phyloP scores from a whole-genome alignment of 2,329 filamentous ascomycete genomes.

The Alternaria solani region DNA sequence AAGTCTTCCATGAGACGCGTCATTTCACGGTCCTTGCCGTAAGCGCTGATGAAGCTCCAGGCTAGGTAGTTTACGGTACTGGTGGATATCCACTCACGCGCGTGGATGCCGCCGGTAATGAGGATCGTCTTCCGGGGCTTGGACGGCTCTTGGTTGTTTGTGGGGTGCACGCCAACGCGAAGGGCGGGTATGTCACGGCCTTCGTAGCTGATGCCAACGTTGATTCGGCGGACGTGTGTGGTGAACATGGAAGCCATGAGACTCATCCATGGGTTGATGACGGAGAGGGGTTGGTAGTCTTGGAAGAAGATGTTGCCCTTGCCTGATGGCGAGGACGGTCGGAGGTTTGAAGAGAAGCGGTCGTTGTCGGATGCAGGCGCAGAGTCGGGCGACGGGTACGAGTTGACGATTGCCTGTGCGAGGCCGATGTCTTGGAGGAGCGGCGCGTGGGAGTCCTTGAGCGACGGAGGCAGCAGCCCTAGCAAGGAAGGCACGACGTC shows the following conservation, averaged over 20 bases:
- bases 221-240: conserved; percentile 75
- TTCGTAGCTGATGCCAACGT: conserved; percentile 85
- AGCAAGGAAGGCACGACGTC: conserved; percentile 81
- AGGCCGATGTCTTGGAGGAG: conserved; percentile 77
- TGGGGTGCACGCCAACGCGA: conserved; percentile 71
- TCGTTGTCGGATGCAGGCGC: conserved; percentile 38
- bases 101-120: conserved; percentile 86
- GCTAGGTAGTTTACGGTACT: conserved; percentile 91
- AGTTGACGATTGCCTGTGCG: conserved; percentile 76
- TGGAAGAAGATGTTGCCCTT: conserved; percentile 80
- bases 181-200: conserved; percentile 86
- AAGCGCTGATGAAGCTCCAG: conserved; percentile 84
- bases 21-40: conserved; percentile 74
- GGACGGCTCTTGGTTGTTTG: conserved; percentile 56
- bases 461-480: conserved; percentile 75
- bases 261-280: conserved; percentile 90
- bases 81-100: conserved; percentile 94
- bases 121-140: conserved; percentile 76
- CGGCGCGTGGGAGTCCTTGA: conserved; percentile 75
- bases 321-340: conserved; percentile 40
- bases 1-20: conserved; percentile 83
- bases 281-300: conserved; percentile 87
- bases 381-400: conserved; percentile 66
- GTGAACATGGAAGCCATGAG: conserved; percentile 90
- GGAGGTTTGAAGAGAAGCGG: conserved; percentile 40